These are phyloP conservation scores for Pichia cephalocereana DNA, from an alignment of 805 yeast genomes.

Conservation along the genomic window DNA sequence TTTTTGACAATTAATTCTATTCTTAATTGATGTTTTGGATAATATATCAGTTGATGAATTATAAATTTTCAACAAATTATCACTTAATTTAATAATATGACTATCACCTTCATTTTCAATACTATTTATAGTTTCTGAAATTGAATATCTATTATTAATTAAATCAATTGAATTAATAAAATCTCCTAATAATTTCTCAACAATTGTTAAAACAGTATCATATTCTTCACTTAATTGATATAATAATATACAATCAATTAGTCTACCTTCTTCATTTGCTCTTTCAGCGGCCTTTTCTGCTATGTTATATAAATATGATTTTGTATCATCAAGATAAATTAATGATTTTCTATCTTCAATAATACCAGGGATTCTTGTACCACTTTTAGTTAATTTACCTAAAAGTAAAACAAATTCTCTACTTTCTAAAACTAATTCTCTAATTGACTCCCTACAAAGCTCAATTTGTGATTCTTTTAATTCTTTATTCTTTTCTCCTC, in stretches of 20 bases:
- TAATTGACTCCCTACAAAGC: conserved; percentile 66
- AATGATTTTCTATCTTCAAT: conserved; percentile 69
- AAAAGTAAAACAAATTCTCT: conserved; percentile 72
- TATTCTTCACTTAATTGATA: conserved; percentile 86
- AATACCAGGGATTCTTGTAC: conserved; percentile 72
- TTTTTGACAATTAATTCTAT: conserved; percentile 55
- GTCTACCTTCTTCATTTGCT: conserved; percentile 88
- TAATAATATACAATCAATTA: conserved; percentile 72
- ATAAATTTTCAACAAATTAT: conserved; percentile 35
- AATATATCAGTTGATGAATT: conserved; percentile 52
- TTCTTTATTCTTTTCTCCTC: conserved; percentile 15
- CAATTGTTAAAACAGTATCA: conserved; percentile 65
- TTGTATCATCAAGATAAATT: conserved; percentile 47
- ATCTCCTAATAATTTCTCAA: conserved; percentile 74
- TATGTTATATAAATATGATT: conserved; percentile 56
- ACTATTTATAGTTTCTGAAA: conserved; percentile 14
- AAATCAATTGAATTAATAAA: conserved; percentile 57
- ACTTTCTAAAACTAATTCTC: conserved; percentile 78
- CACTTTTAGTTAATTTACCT: conserved; percentile 76
- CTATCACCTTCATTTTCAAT: conserved; percentile 31
- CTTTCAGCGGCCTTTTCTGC: conserved; percentile 77
- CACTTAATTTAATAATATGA: conserved; percentile 38
- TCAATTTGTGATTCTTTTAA: conserved; percentile 29
- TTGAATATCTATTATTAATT: conserved; percentile 8
- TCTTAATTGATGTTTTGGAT: conserved; percentile 41